Base-by-base conservation (phyloP, 2,329 filamentous ascomycete genomes). In the Erysiphe pisi region DNA sequence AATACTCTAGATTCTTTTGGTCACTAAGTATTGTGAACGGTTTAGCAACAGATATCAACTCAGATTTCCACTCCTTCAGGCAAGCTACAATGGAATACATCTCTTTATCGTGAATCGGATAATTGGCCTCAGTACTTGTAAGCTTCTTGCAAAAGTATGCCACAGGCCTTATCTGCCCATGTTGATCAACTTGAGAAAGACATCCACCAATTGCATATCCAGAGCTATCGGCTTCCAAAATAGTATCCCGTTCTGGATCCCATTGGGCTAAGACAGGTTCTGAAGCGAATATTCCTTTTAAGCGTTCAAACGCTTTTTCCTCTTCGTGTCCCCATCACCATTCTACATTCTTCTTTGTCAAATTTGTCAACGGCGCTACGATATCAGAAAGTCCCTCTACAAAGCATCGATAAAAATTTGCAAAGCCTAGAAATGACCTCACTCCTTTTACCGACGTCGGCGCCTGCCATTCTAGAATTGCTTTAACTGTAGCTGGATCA, bases 11-110 rank as follows among this genome's bases (percentile, higher is more conserved):
- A 63, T 25, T 75, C n/a, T 78, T 78, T 20, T 77, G 20, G 52
- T 78, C 76, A 11, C 12, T 71, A 12, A 76, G 25, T 6, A 78
- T 70, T 63, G 52, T 8, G n/a, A 77, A 75, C 4, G n/a, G 36
- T n/a, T 47, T 22, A 20, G 31, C 14, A 43, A 47, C 36, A 1
- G 77, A 65, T 20, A 73, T 25, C 0, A 78, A 56, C 31, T 78
- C 45, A 4, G 43, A 20, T 36, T 77, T 49, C 68, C 47, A 79
- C 9, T 77, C 25, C 40, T 70, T 3, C 18, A 70, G 3, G 36
- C 25, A 25, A 52, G 6, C 25, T 31, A 31, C 25, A 18, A 70
- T 36, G 4, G 25, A 25, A 6, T 7, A 28, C 36, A 70, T 31
- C 40, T 70, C 63, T 22, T 70, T 70, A 31, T 70, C 63, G 40